phyloP scores from a whole-genome alignment of 495 filamentous ascomycete genomes.

The Xylaria telfairii region DNA sequence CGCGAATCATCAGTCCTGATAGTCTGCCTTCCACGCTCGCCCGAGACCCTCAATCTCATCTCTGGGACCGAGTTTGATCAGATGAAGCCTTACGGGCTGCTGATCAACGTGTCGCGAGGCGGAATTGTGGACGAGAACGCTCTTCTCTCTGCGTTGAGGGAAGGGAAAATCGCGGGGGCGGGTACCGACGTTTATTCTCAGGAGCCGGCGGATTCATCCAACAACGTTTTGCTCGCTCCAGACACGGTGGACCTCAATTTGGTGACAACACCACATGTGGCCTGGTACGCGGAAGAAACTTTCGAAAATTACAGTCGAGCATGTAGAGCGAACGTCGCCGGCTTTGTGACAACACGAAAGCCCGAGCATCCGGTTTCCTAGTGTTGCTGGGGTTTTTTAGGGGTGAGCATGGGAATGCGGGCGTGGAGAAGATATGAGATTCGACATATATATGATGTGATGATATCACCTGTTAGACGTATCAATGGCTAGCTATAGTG shows the following conservation, averaged over 20 bases:
- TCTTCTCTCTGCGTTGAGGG: slow-evolving; percentile 53
- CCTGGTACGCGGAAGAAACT: slow-evolving; percentile 49
- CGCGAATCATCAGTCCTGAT: slow-evolving; percentile 55
- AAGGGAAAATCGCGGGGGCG: slow-evolving; percentile 55
- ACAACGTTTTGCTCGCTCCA: slow-evolving; percentile 29
- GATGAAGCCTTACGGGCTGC: slow-evolving; percentile 54
- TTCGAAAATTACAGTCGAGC: slow-evolving; percentile 41
- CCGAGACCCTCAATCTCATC: slow-evolving; percentile 55
- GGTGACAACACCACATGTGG: slow-evolving; percentile 49
- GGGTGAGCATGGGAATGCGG: background rate
- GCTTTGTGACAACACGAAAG: slow-evolving; percentile 29
- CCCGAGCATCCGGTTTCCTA: slow-evolving; percentile 31
- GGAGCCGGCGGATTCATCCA: slow-evolving; percentile 54
- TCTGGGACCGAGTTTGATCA: slow-evolving; percentile 51
- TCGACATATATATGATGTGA: background rate
- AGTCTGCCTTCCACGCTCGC: slow-evolving; percentile 51
- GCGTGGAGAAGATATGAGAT: background rate
- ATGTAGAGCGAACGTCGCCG: slow-evolving; percentile 37
- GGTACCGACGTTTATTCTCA: slow-evolving; percentile 60
- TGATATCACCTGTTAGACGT: background rate
- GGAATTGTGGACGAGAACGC: slow-evolving; percentile 63
- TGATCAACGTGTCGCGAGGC: slow-evolving; percentile 64
- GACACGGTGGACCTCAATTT: slow-evolving; percentile 44
- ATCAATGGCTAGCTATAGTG: background rate
- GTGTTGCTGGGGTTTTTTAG: no score